Evolutionary conservation across 2,329 filamentous ascomycete species (phyloP), one percentile per base, ranked within the genome.

Genomic region (Calonectria pteridis): DNA sequence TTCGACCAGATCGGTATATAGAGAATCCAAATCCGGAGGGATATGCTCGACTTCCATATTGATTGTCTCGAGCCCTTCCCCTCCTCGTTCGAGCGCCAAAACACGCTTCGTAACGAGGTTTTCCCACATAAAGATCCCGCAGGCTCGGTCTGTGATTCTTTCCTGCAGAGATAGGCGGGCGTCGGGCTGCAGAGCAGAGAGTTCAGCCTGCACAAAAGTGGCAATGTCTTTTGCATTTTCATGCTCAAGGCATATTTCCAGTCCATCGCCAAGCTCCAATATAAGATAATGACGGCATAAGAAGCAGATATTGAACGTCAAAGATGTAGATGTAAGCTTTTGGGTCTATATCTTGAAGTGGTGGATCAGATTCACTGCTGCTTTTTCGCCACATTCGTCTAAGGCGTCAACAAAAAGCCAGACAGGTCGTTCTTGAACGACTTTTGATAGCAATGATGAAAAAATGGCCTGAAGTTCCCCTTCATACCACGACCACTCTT

Each of bases 121-220:
- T 0, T 82, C 83, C 85, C 84, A 86, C 29, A 85, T 73, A 58
- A 86, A 86, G 6, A 85, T 72, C 2, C 84, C 84, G 0, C 64
- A 20, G 1, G 84, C 80, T 16, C 78, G 78, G 4, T 69, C 4
- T 3, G 70, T 77, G 28, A 86, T 82, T 0, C 76, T 20, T 4
- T 73, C 29, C 11, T 64, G 37, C 50, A 80, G 70, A 14, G 37
- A 26, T 20, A 26, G 20, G 9, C 68, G 16, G 20, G 55, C 23
- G 26, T 29, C 6, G 31, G 71, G 9, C 7, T n/a, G 5, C 1
- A 16, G 31, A 35, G 18, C 13, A 28, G 63, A 74, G 16, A 85
- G 67, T 31, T 76, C 65, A 11, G 11, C 29, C 9, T 77, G n/a
- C 1, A 86, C 81, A 62, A 77, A 85, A 0, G 71, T 71, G 0